Evolutionary conservation across 2,329 filamentous ascomycete genomes (phyloP).

Genomic region (Arthrobotrys iridis): DNA sequence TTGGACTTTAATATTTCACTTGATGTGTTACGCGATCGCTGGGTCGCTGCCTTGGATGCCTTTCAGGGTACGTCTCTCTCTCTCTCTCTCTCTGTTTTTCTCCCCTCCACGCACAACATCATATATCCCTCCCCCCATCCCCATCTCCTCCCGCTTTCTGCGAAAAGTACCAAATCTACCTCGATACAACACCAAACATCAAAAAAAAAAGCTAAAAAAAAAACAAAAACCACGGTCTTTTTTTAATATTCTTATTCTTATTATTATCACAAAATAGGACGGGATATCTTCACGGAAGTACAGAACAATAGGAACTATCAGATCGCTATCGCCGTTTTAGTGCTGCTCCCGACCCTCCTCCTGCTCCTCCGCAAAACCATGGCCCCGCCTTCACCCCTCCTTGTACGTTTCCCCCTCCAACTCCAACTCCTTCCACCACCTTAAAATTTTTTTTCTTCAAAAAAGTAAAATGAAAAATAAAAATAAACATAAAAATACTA

Average conservation of each 20-base stretch:
- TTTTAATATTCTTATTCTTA: neutral
- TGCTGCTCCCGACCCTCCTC: slow-evolving; percentile 7
- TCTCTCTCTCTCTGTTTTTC: neutral
- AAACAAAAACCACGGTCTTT: neutral
- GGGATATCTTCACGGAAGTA: neutral
- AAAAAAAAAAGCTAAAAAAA: no score
- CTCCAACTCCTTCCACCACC: slow-evolving; percentile 15
- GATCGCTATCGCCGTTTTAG: slow-evolving; percentile 6
- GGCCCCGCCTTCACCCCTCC: slow-evolving; percentile 62
- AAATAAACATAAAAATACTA: no score
- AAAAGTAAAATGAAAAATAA: neutral
- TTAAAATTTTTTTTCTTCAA: neutral
- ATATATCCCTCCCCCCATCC: no score
- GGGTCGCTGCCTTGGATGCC: neutral
- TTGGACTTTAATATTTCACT: neutral
- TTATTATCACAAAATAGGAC: slow-evolving; percentile 1
- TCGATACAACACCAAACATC: no score
- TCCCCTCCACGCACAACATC: neutral
- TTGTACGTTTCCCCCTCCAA: slow-evolving; percentile 58
- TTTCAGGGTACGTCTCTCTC: neutral
- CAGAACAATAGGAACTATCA: slow-evolving; percentile 22
- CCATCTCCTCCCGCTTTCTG: no score
- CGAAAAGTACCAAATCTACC: no score
- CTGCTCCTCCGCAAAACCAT: slow-evolving; percentile 58
- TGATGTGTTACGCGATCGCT: neutral